Conservation (phyloP, 106 monocot genomes). For the Dioscorea dumetorum region DNA sequence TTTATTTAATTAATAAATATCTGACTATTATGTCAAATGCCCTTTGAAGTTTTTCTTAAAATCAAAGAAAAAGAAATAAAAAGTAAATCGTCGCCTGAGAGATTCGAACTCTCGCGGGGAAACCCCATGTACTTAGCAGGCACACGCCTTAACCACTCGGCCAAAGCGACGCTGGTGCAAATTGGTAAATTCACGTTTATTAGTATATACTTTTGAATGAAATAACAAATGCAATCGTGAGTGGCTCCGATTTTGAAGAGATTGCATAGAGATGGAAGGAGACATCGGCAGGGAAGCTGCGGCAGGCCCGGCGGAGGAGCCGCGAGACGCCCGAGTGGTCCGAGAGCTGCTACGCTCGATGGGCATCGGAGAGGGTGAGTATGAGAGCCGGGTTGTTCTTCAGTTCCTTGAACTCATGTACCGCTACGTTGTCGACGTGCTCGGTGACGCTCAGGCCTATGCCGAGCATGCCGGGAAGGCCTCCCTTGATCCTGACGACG, state of each 20-base stretch:
- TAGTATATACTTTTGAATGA: no score
- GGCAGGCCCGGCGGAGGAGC: conserved; percentile 32
- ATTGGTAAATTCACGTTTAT: no score
- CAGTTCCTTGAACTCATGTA: conserved; percentile 92
- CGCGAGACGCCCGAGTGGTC: conserved; percentile 80
- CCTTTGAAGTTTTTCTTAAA: no score
- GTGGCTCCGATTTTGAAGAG: no score
- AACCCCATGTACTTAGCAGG: conserved; percentile 82
- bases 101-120: conserved; percentile 98
- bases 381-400: conserved; percentile 78
- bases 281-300: background rate
- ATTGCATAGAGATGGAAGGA: background rate
- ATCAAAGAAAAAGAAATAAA: no score
- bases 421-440: conserved; percentile 86
- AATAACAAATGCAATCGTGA: no score
- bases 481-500: conserved; percentile 77
- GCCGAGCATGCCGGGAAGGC: conserved; percentile 87
- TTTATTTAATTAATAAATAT: no score
- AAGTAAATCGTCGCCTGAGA: conserved; percentile 73
- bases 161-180: conserved; percentile 41
- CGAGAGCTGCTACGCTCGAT: conserved; percentile 81
- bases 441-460: conserved; percentile 77
- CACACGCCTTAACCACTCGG: conserved; percentile 79
- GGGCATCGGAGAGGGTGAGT: conserved; percentile 73
- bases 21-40: no score